phyloP scores from a whole-genome alignment of 139 green algal species.

The Tetradesmus obliquus region DNA sequence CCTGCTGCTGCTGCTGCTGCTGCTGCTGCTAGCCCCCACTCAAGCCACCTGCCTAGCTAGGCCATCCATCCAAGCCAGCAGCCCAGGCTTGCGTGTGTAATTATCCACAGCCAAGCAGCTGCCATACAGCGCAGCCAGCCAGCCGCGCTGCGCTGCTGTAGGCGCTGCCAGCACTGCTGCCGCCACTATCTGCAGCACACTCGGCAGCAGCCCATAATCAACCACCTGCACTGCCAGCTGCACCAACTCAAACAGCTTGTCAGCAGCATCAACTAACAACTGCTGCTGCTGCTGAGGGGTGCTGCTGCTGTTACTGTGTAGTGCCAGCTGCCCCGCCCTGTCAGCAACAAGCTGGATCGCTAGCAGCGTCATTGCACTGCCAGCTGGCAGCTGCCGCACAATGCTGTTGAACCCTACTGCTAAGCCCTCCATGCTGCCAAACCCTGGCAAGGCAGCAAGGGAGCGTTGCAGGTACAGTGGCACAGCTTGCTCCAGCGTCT shows the following conservation, averaged over 20 bases:
- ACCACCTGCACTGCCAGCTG: not conserved
- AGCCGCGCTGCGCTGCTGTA: not conserved
- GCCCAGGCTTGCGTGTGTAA: conserved; percentile 12
- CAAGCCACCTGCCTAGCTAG: not conserved
- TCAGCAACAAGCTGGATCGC: not conserved
- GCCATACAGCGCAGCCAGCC: conserved; percentile 1
- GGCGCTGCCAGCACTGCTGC: conserved; percentile 7
- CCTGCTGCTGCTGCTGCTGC: not conserved
- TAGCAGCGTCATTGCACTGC: conserved; percentile 7
- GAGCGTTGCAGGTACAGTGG: conserved; percentile 11
- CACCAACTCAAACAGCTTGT: conserved; percentile 34
- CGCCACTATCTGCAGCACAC: not conserved
- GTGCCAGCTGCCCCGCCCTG: not conserved
- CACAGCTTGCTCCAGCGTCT: conserved; percentile 3
- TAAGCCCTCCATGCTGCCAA: conserved; percentile 35
- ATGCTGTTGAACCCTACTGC: conserved; percentile 21
- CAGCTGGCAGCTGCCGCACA: conserved; percentile 9
- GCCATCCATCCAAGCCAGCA: conserved; percentile 11
- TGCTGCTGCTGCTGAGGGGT: not conserved
- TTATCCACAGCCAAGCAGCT: conserved; percentile 3
- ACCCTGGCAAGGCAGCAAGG: not conserved
- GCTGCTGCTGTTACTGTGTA: not conserved
- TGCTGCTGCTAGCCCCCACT: not conserved
- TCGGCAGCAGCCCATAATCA: conserved; percentile 20
- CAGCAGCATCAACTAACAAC: not conserved